phyloP scores from a whole-genome alignment of 2,329 filamentous ascomycete species.

The Coniochaeta hoffmannii region DNA sequence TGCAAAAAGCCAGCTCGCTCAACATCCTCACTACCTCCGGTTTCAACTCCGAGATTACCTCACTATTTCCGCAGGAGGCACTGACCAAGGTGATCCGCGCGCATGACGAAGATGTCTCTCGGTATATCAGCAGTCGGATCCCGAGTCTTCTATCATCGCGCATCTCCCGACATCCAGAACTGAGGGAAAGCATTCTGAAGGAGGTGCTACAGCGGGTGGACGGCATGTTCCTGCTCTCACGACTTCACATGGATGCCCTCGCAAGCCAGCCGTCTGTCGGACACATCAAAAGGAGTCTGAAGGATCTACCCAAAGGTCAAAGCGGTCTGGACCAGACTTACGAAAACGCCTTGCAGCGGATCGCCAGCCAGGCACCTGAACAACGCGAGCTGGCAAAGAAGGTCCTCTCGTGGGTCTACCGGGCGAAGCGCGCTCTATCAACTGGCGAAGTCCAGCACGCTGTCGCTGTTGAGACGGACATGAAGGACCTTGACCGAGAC shows the following conservation, averaged over 20 bases:
- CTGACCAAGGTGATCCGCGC: conserved; percentile 8
- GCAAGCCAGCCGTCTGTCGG: too few relatives aligned
- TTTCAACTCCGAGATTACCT: conserved; percentile 22
- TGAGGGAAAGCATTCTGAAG: conserved; percentile 5
- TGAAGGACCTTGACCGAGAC: conserved; percentile 19
- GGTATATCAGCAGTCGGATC: conserved; percentile 7
- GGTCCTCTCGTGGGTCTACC: conserved; percentile 26
- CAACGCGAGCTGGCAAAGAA: conserved; percentile 10
- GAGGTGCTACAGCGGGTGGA: conserved; percentile 1
- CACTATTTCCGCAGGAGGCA: conserved; percentile 11
- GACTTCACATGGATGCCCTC: too few relatives aligned
- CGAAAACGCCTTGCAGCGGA: conserved; percentile 19
- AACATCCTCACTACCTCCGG: conserved; percentile 25
- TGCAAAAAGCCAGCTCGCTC: conserved; percentile 6
- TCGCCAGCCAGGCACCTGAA: conserved; percentile 20
- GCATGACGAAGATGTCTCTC: conserved; percentile 2
- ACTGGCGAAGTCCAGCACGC: conserved; percentile 27
- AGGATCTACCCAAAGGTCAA: background rate
- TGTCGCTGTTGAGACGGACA: conserved; percentile 21
- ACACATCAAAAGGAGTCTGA: conserved; percentile 12
- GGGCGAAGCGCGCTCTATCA: conserved; percentile 18
- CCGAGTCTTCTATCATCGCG: background rate
- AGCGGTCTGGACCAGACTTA: too few relatives aligned
- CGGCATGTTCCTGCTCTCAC: conserved; percentile 7
- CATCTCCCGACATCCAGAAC: background rate